Conservation (phyloP, 371 early-diverging fungal genomes). For the Thermomucor indicae-seudaticae region DNA sequence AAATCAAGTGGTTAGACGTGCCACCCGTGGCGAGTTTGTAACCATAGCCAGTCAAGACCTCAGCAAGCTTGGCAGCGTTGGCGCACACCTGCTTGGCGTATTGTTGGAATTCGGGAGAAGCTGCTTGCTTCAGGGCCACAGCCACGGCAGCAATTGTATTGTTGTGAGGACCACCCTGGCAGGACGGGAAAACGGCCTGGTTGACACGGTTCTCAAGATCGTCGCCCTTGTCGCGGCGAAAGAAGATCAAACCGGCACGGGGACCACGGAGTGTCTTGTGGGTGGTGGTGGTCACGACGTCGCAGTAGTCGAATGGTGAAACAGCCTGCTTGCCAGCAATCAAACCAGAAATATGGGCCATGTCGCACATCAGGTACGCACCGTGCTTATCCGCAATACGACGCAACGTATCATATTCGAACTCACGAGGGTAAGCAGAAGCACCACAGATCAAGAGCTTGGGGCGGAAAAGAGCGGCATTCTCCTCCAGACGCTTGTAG, state of each 20-base stretch:
- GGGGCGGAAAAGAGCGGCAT: conserved; percentile 90
- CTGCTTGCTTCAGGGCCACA: conserved; percentile 96
- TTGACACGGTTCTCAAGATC: conserved; percentile 93
- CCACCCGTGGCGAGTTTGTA: conserved; percentile 92
- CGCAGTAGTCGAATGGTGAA: conserved; percentile 95
- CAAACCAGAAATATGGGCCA: conserved; percentile 96
- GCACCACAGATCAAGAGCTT: conserved; percentile 99
- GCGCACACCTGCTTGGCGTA: conserved; percentile 92
- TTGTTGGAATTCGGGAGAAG: conserved; percentile 87
- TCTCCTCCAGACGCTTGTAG: conserved; percentile 86
- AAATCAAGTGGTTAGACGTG: conserved; percentile 93
- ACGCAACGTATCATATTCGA: conserved; percentile 95
- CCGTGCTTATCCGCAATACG: conserved; percentile 82
- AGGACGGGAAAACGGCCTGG: conserved; percentile 97
- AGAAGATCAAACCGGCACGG: conserved; percentile 98
- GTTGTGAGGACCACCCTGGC: conserved; percentile 99
- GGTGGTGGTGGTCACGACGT: conserved; percentile 99
- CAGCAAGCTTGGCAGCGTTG: conserved; percentile 85
- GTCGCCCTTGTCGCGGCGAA: conserved; percentile 83
- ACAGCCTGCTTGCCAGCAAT: conserved; percentile 80
- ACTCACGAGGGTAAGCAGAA: conserved; percentile 94
- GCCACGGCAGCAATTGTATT: conserved; percentile 98
- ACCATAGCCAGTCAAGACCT: conserved; percentile 67
- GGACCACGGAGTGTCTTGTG: conserved; percentile 99
- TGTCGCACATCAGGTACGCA: conserved; percentile 97